Percentiles rank a stretch among this genome's conserved stretches.
Evolutionary conservation across 768 basidiomycete species (phyloP).

Genomic region (Lactarius evosmus): DNA sequence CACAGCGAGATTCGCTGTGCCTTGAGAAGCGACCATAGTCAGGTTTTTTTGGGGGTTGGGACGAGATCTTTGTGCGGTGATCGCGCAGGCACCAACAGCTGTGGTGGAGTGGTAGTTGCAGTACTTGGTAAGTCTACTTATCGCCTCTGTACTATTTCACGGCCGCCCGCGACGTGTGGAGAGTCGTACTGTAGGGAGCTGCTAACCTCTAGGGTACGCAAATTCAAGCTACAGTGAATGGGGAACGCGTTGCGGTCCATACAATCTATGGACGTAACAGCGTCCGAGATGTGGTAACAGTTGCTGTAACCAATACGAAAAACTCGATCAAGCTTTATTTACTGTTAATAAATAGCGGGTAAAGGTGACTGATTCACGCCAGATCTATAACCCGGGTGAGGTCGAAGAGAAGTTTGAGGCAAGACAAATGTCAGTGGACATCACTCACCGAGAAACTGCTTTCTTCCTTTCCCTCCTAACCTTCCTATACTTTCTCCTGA

Average conservation of each 20-base stretch:
- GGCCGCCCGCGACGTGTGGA: background rate
- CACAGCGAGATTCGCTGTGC: too few relatives aligned
- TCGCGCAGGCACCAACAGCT: background rate
- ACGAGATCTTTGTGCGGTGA: background rate
- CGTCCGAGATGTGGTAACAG: background rate
- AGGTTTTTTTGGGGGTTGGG: background rate
- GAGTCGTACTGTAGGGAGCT: background rate
- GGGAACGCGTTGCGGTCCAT: background rate
- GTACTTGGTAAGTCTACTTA: background rate
- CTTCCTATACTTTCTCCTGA: background rate
- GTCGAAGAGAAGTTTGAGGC: background rate
- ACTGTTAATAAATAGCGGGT: background rate
- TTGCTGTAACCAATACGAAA: background rate
- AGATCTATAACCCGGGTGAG: background rate
- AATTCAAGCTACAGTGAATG: background rate
- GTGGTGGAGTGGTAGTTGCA: too few relatives aligned
- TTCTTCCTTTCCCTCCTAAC: background rate
- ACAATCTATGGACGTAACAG: background rate
- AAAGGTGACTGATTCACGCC: background rate
- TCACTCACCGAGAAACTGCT: background rate
- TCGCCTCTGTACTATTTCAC: background rate
- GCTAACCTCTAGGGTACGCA: background rate
- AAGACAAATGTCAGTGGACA: background rate
- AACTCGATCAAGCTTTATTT: background rate
- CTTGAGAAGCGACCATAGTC: too few relatives aligned